phyloP scores from a whole-genome alignment of 129 eudicot species.

The Helianthus annuus region DNA sequence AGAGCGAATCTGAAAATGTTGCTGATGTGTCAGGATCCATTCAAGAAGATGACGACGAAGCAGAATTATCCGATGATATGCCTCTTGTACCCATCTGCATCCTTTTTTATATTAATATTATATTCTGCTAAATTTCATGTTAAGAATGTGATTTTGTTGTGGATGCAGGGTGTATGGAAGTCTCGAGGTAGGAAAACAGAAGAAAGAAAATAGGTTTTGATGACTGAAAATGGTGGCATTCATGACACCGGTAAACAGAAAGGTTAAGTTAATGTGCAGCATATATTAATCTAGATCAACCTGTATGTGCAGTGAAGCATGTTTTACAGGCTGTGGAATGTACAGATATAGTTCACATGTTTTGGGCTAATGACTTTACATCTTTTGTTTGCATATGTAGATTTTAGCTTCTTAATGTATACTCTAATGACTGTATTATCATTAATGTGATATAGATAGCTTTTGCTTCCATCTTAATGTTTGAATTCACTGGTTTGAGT shows the following conservation, averaged over 20 bases:
- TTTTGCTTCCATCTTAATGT: not conserved
- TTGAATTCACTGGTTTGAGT: not conserved
- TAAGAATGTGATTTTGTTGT: slow-evolving; percentile 14
- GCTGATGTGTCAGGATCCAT: slow-evolving; percentile 33
- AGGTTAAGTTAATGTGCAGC: slow-evolving; percentile 11
- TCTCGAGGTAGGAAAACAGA: slow-evolving; percentile 48
- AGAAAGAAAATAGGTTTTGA: slow-evolving; percentile 41
- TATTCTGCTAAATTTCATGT: not conserved
- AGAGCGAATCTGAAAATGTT: slow-evolving; percentile 26
- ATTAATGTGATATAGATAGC: slow-evolving; percentile 20
- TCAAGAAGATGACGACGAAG: slow-evolving; percentile 38
- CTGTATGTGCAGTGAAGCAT: slow-evolving; percentile 33
- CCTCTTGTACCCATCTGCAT: slow-evolving; percentile 57
- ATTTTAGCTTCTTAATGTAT: slow-evolving; percentile 33
- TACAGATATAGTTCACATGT: slow-evolving; percentile 47
- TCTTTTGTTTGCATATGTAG: slow-evolving; percentile 29
- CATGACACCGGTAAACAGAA: slow-evolving; percentile 20
- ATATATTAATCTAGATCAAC: not conserved
- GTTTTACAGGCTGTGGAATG: slow-evolving; percentile 28
- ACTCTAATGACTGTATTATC: slow-evolving; percentile 24
- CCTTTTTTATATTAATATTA: not conserved
- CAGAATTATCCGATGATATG: slow-evolving; percentile 59
- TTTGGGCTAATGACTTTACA: slow-evolving; percentile 26
- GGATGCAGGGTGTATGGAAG: slow-evolving; percentile 70
- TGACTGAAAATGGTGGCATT: slow-evolving; percentile 22